Conservation (phyloP, 2,329 filamentous ascomycete species). For the Trichoderma arundinaceum region DNA sequence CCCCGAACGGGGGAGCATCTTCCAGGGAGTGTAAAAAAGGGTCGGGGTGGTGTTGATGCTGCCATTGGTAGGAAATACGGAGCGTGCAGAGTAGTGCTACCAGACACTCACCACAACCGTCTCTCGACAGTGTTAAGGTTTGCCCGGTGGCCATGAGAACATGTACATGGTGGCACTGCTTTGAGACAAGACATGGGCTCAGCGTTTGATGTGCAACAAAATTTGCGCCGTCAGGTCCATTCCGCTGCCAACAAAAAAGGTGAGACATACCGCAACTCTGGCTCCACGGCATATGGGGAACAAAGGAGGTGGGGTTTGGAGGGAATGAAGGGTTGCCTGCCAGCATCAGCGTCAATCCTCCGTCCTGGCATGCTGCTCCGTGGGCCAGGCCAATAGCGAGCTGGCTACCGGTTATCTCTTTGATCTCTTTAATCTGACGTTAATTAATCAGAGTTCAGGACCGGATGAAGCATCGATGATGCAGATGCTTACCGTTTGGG, state of each 20-base stretch:
- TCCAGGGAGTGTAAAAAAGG: background rate
- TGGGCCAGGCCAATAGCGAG: conserved; percentile 4
- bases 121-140: too few relatives aligned
- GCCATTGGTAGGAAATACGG: background rate
- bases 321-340: conserved; percentile 13
- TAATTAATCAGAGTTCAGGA: conserved; percentile 15
- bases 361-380: conserved; percentile 5
- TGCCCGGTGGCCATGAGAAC: too few relatives aligned
- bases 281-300: conserved; percentile 20
- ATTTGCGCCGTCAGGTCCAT: background rate
- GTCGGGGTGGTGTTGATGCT: background rate
- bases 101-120: background rate
- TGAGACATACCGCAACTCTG: conserved; percentile 26
- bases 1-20: conserved; percentile 14
- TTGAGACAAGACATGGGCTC: conserved; percentile 9
- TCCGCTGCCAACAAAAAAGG: conserved; percentile 4
- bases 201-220: background rate
- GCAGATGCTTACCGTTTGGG: conserved; percentile 16
- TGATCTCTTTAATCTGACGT: conserved; percentile 15
- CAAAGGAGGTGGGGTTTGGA: conserved; percentile 15
- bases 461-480: background rate
- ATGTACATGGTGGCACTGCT: too few relatives aligned
- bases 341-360: conserved; percentile 6
- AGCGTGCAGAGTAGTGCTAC: background rate
- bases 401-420: conserved; percentile 13